Evolutionary conservation across 208 protist species (phyloP), one percentile per base, ranked within the genome.

Genomic region (Leishmania turanica): DNA sequence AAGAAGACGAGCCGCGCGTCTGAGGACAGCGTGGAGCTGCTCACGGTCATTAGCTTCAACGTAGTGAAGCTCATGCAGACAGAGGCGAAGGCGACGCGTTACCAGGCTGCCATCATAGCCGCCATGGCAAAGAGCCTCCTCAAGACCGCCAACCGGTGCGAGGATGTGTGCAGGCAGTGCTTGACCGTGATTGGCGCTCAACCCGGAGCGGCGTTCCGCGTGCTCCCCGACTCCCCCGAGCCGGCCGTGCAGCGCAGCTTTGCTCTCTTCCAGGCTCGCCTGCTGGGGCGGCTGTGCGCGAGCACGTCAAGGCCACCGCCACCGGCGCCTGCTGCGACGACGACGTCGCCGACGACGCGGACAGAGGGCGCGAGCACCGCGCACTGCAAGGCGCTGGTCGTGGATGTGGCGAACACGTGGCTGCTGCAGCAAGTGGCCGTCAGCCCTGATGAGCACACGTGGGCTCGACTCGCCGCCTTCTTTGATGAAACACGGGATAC

Each of bases 1-100:
- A 84, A 89, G 74, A 88, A 84, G 73, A 83, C 75, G 45, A 88
- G 45, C 37, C 86, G 76, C 11, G 74, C 31, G 1, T 77, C 85
- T 75, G 82, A 82, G 47, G 92, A 97, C 62, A 87, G 87, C 47
- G 78, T 84, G 53, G 91, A 93, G 82, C 87, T 98, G 34, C 94
- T 96, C 84, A 90, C 87, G 45, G 87, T 89, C 9, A 90, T 94
- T 56, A 70, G 95, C 49, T 84, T 80, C 71, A 91, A 94, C 51
- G 56, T 93, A 19, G 75, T 75, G 17, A 60, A 74, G 2, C 62
- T 92, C 31, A 81, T 91, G 49, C 73, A 89, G 73, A 64, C 75
- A 17, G 58, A 86, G 8, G 80, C 84, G 0, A 91, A 90, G 81
- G 81, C 84, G 42, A 73, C 70, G 60, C 90, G 91, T 8, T 94